Conservation (phyloP, 2,329 filamentous ascomycete species). For the Neonectria punicea region DNA sequence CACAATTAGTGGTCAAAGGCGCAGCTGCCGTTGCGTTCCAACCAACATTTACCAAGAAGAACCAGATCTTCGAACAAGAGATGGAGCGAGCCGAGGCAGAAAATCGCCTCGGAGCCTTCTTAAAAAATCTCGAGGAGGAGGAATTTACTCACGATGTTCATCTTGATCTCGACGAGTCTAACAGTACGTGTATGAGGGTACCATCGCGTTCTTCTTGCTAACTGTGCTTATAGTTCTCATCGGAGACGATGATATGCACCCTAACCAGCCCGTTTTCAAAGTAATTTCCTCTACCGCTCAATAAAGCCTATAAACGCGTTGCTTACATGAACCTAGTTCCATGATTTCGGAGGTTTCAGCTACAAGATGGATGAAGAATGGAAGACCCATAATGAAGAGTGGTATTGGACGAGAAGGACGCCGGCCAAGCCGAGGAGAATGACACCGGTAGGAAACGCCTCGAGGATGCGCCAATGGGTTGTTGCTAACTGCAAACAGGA, state of each 20-base stretch:
- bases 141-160: constrained; percentile 43
- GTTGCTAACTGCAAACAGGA: constrained; percentile 36
- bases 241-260: constrained; percentile 27
- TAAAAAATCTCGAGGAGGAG: constrained; percentile 12
- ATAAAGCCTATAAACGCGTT: too few species aligned
- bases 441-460: constrained; percentile 36
- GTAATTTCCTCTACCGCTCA: constrained; percentile 12
- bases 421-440: constrained; percentile 35
- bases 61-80: constrained; percentile 28
- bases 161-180: constrained; percentile 44
- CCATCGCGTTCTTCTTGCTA: constrained; percentile 3
- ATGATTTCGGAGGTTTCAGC: constrained; percentile 44
- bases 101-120: constrained; percentile 3
- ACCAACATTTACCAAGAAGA: constrained; percentile 4
- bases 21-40: constrained; percentile 44
- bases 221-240: constrained; percentile 35
- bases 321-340: constrained; percentile 35
- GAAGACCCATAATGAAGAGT: constrained; percentile 6
- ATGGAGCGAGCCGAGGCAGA: constrained; percentile 16
- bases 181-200: constrained; percentile 35
- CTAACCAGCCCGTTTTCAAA: constrained; percentile 40
- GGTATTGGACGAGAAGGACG: constrained; percentile 33
- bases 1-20: constrained; percentile 39
- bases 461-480: background rate
- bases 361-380: constrained; percentile 33